phyloP scores from a whole-genome alignment of 345 rosid genomes.

The Syzygium jambos region DNA sequence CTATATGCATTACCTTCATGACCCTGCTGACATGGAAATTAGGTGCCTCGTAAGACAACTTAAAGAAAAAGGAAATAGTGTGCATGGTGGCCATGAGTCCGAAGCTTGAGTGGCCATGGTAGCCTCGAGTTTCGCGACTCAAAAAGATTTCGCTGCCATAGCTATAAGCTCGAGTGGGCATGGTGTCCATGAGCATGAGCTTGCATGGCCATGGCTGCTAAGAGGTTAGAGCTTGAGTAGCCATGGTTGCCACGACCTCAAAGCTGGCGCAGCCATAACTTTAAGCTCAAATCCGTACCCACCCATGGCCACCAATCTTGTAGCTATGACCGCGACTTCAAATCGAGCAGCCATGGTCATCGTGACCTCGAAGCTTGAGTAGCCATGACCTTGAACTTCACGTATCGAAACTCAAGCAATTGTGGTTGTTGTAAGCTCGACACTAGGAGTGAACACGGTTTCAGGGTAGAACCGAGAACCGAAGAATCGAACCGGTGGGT shows the following conservation, averaged over 20 bases:
- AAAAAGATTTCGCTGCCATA: too few species aligned
- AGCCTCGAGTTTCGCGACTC: too few species aligned
- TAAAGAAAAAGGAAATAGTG: too few species aligned
- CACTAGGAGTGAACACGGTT: too few species aligned
- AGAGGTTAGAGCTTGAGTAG: background rate
- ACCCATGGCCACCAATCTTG: background rate
- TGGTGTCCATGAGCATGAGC: background rate
- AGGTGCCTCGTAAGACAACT: too few species aligned
- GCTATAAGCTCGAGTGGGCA: too few species aligned
- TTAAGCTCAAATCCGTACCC: background rate
- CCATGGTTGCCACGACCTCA: background rate
- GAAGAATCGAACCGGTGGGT: too few species aligned
- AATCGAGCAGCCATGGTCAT: background rate
- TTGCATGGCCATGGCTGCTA: background rate
- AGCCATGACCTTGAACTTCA: background rate
- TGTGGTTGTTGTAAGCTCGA: background rate
- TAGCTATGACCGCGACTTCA: background rate
- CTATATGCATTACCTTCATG: too few species aligned
- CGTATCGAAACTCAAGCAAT: background rate
- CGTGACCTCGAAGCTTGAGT: background rate
- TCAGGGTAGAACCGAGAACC: too few species aligned
- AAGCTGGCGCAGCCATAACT: background rate
- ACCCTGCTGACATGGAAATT: background rate
- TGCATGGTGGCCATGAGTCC: too few species aligned
- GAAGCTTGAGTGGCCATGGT: too few species aligned